Evolutionary conservation across 352 stramenopile species (phyloP).

Genomic region (Pythium utonaiense): DNA sequence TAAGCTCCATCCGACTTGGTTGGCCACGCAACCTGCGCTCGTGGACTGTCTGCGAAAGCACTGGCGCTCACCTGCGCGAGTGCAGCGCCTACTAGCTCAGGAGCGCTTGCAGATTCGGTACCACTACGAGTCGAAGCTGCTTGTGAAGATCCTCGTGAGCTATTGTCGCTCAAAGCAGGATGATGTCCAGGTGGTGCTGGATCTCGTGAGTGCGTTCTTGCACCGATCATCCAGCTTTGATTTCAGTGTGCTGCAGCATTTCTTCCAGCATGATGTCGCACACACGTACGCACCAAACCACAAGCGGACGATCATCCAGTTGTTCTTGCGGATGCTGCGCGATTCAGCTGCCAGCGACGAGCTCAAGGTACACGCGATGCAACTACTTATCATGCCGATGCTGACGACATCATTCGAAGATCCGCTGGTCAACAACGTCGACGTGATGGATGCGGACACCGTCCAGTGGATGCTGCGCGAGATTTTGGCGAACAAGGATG

Average conservation of each 20-base stretch:
- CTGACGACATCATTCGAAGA: constrained; percentile 87
- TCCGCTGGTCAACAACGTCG: constrained; percentile 62
- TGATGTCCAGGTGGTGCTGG: constrained; percentile 95
- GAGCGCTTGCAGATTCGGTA: constrained; percentile 88
- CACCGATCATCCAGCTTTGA: constrained; percentile 89
- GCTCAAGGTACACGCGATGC: constrained; percentile 91
- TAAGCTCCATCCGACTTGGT: constrained; percentile 87
- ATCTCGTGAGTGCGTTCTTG: constrained; percentile 94
- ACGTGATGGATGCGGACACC: constrained; percentile 84
- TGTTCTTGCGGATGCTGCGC: constrained; percentile 88
- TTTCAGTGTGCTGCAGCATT: constrained; percentile 93
- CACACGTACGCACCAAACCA: constrained; percentile 50
- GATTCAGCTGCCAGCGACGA: constrained; percentile 62
- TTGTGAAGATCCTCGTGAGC: constrained; percentile 94
- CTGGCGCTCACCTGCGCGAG: constrained; percentile 87
- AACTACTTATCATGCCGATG: constrained; percentile 94
- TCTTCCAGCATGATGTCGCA: constrained; percentile 85
- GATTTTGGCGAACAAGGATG: constrained; percentile 83
- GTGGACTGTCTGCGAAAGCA: constrained; percentile 93
- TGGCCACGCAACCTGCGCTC: constrained; percentile 85
- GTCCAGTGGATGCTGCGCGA: constrained; percentile 88
- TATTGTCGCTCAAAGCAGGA: constrained; percentile 92
- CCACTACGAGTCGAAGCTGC: constrained; percentile 92
- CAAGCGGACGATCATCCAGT: constrained; percentile 84
- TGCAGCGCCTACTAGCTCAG: constrained; percentile 66